These are phyloP conservation scores for Globisporangium nodosum DNA, from an alignment of 352 stramenopile genomes.

Conservation along the genomic window DNA sequence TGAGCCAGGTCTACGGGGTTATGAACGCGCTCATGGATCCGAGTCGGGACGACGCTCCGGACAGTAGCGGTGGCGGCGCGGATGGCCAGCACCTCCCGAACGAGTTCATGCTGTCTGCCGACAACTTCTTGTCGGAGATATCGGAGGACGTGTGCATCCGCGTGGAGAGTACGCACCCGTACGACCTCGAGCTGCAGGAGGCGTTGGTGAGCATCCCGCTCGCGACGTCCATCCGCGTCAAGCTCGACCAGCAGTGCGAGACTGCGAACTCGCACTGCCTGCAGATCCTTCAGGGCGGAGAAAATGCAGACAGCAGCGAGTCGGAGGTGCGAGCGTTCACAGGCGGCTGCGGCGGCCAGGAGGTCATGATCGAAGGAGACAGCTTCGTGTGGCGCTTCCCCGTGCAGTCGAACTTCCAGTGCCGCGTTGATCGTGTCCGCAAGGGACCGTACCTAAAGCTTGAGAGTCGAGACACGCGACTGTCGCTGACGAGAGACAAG, in stretches of 20 bases:
- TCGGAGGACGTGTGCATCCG: constrained; percentile 79
- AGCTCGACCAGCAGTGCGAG: constrained; percentile 67
- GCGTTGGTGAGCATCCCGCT: constrained; percentile 75
- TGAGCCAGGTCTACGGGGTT: constrained; percentile 82
- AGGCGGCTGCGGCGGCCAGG: constrained; percentile 68
- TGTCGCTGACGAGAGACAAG: constrained; percentile 84
- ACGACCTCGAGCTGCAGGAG: constrained; percentile 79
- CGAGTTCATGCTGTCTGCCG: constrained; percentile 85
- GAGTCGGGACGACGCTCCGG: not conserved
- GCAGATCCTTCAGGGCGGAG: constrained; percentile 78
- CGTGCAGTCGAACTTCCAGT: constrained; percentile 87
- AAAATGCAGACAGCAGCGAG: constrained; percentile 42
- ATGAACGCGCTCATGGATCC: constrained; percentile 80
- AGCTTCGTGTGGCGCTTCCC: constrained; percentile 86
- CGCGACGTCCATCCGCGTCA: constrained; percentile 79
- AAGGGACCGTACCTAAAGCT: constrained; percentile 88
- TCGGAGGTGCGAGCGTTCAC: constrained; percentile 85
- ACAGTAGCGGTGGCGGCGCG: not conserved
- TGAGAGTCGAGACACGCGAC: constrained; percentile 75
- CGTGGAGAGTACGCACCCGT: constrained; percentile 74
- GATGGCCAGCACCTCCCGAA: constrained; percentile 36
- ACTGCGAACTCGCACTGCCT: constrained; percentile 85
- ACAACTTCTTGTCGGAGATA: constrained; percentile 85
- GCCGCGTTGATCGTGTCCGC: constrained; percentile 74
- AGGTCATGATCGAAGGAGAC: constrained; percentile 83